Conservation (phyloP, 345 rosid species). For the Salix udensis region DNA sequence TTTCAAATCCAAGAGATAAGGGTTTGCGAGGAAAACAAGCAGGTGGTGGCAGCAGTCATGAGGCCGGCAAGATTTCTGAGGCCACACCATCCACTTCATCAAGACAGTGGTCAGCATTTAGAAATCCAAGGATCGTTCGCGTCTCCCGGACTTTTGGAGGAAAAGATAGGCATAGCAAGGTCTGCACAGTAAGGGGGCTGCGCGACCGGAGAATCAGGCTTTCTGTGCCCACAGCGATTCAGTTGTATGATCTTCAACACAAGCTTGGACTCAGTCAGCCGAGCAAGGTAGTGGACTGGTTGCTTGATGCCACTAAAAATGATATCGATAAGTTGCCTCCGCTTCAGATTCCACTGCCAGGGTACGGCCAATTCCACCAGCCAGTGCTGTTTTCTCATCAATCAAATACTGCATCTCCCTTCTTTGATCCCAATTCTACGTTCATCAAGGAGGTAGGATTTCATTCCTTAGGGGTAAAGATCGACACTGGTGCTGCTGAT, state of each 20-base stretch:
- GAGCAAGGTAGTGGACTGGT: slow-evolving; percentile 92
- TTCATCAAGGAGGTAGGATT: slow-evolving; percentile 17
- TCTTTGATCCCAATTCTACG: slow-evolving; percentile 29
- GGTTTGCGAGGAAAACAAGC: slow-evolving; percentile 54
- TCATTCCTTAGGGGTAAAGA: slow-evolving; percentile 38
- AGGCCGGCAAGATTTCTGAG: background rate
- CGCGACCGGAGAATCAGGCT: slow-evolving; percentile 85
- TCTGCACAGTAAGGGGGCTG: slow-evolving; percentile 82
- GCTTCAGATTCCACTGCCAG: slow-evolving; percentile 57
- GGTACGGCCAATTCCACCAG: slow-evolving; percentile 66
- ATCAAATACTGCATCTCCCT: slow-evolving; percentile 23
- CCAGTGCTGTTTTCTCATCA: slow-evolving; percentile 34
- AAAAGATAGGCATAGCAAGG: slow-evolving; percentile 97
- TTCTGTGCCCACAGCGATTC: slow-evolving; percentile 91
- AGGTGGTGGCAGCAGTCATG: slow-evolving; percentile 23
- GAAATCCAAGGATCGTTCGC: slow-evolving; percentile 88
- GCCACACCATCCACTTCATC: slow-evolving; percentile 34
- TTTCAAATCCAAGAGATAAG: slow-evolving; percentile 45
- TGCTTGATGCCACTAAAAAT: slow-evolving; percentile 63
- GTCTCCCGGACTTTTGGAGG: slow-evolving; percentile 88
- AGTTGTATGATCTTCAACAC: slow-evolving; percentile 86
- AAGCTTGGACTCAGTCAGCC: slow-evolving; percentile 82
- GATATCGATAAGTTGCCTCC: slow-evolving; percentile 93
- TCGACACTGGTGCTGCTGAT: slow-evolving; percentile 4
- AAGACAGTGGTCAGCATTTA: slow-evolving; percentile 85